phyloP scores from a whole-genome alignment of 495 filamentous ascomycete species.

The Lineolata rhizophorae region DNA sequence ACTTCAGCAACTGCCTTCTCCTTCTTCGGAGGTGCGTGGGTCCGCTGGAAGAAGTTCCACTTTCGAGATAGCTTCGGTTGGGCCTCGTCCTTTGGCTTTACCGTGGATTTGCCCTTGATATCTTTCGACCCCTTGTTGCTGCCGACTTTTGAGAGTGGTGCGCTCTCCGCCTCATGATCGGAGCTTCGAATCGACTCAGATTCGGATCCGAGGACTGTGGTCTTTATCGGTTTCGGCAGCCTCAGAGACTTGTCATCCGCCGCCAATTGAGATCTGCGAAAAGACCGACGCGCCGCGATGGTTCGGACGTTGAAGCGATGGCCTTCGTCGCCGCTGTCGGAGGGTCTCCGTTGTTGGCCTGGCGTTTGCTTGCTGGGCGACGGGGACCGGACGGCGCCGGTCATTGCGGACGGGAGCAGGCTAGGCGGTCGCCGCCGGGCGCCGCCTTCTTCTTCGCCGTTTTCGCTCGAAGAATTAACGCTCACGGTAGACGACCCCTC shows the following conservation, averaged over 20 bases:
- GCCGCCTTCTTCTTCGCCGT: no score
- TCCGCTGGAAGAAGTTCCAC: conserved; percentile 71
- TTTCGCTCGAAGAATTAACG: no score
- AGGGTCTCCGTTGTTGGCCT: no score
- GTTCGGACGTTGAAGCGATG: conserved; percentile 10
- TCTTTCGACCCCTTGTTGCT: no score
- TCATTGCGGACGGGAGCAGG: conserved; percentile 17
- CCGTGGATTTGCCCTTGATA: no score
- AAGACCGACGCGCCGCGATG: conserved; percentile 11
- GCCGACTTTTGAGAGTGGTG: no score
- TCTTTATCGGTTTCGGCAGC: no score
- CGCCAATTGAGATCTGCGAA: conserved; percentile 11
- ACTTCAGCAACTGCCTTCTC: conserved; percentile 19
- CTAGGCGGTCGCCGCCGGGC: conserved; percentile 6
- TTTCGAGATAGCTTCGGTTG: conserved; percentile 26
- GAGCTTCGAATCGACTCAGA: conserved; percentile 7
- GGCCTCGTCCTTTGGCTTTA: no score
- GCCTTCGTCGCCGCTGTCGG: conserved; percentile 14
- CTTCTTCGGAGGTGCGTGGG: conserved; percentile 29
- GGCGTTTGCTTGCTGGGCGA: no score
- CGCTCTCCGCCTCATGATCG: conserved; percentile 12
- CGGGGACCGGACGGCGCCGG: conserved; percentile 6
- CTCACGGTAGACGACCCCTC: conserved; percentile 30
- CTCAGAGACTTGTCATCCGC: conserved; percentile 5
- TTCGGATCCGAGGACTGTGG: no score